Percentiles rank a stretch among this genome's conserved stretches.
These are phyloP conservation scores for Peronosclerospora sorghi DNA, from an alignment of 352 stramenopile genomes.

Conservation along the genomic window DNA sequence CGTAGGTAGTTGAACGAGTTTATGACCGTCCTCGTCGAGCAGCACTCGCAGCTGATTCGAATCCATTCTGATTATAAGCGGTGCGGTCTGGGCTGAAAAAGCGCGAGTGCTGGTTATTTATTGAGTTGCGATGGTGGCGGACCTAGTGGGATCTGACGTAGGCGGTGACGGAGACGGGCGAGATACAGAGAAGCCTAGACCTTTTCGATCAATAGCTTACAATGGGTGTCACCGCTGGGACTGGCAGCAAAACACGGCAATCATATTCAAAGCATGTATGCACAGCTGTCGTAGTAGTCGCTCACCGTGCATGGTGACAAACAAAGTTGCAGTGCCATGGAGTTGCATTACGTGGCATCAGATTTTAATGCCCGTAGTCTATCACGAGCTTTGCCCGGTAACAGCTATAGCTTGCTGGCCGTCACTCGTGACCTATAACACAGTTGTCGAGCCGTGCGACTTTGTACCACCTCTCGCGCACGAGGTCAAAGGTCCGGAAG, in stretches of 20 bases:
- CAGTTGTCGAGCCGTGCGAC: not conserved
- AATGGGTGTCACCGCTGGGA: not conserved
- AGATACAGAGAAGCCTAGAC: constrained; percentile 11
- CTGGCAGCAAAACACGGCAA: constrained; percentile 3
- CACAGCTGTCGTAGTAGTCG: not conserved
- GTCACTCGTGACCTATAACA: too few relatives aligned
- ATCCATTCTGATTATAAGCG: constrained; percentile 13
- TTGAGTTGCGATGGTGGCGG: constrained; percentile 5
- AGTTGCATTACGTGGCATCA: too few relatives aligned
- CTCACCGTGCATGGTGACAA: too few relatives aligned
- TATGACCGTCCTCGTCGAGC: constrained; percentile 19
- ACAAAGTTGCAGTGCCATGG: not conserved
- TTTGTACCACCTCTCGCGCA: constrained; percentile 24
- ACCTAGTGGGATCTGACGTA: constrained; percentile 15
- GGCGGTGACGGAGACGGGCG: constrained; percentile 19
- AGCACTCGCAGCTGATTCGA: constrained; percentile 8
- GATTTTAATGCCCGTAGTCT: too few relatives aligned
- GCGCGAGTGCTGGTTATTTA: constrained; percentile 14
- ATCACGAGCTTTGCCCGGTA: not conserved
- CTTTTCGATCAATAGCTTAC: constrained; percentile 4
- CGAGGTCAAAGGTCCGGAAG: constrained; percentile 17
- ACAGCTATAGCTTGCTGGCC: not conserved
- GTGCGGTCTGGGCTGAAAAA: constrained; percentile 15
- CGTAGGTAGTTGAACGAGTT: constrained; percentile 19
- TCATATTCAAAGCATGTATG: not conserved